Evolutionary conservation across 2,329 filamentous ascomycete genomes (phyloP).

Genomic region (Cladorrhinum sp.): DNA sequence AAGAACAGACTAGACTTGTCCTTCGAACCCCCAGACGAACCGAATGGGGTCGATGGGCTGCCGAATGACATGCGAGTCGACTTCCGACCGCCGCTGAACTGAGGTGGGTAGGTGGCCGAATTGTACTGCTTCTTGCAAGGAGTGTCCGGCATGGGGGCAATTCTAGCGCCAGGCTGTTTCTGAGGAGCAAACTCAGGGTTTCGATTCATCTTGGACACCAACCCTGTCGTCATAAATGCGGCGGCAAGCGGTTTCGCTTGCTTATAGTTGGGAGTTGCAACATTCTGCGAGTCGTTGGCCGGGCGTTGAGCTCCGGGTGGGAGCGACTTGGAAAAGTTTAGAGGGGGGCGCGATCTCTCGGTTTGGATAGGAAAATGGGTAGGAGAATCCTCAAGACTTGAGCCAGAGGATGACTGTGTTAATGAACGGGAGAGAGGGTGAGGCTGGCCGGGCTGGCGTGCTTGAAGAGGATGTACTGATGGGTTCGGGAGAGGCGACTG

Average conservation of each 20-base stretch:
- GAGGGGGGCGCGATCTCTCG: slow-evolving; percentile 47
- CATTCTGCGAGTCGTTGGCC: slow-evolving; percentile 43
- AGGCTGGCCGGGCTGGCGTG: slow-evolving; percentile 51
- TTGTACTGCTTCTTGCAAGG: slow-evolving; percentile 86
- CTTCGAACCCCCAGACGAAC: slow-evolving; percentile 39
- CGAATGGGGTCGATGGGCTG: slow-evolving; percentile 78
- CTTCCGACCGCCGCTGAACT: slow-evolving; percentile 56
- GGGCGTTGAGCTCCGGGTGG: slow-evolving; percentile 60
- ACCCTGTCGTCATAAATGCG: slow-evolving; percentile 89
- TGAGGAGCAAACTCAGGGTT: slow-evolving; percentile 66
- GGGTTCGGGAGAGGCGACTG: slow-evolving; percentile 51
- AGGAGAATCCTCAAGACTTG: slow-evolving; percentile 73
- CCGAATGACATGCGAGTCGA: slow-evolving; percentile 71
- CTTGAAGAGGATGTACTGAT: slow-evolving; percentile 48
- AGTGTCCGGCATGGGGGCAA: slow-evolving; percentile 78
- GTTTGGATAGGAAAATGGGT: slow-evolving; percentile 58
- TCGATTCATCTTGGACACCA: slow-evolving; percentile 92
- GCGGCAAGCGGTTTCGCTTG: slow-evolving; percentile 72
- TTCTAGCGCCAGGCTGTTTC: slow-evolving; percentile 48
- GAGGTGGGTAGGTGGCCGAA: slow-evolving; percentile 64
- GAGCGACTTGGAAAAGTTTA: slow-evolving; percentile 71
- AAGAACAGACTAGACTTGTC: slow-evolving; percentile 70
- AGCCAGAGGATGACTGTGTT: slow-evolving; percentile 81
- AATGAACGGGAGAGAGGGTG: slow-evolving; percentile 86
- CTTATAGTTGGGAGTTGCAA: slow-evolving; percentile 78